Evolutionary conservation across 2,329 filamentous ascomycete species (phyloP).

Genomic region (Alternaria longipes): DNA sequence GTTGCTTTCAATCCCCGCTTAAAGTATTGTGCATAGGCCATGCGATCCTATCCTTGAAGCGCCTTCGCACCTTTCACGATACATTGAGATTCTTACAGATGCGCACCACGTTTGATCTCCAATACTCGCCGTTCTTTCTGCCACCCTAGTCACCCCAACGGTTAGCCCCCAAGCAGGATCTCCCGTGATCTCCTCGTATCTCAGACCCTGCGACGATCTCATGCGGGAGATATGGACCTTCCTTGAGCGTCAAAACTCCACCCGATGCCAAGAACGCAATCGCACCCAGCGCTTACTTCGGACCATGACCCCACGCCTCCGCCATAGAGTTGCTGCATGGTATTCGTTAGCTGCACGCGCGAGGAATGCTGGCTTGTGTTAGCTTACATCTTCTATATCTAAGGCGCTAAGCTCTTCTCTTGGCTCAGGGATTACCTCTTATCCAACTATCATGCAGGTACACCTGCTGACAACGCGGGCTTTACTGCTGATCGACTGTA

Average conservation of each 20-base stretch:
- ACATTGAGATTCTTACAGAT: background rate
- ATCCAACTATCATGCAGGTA: slow-evolving; percentile 6
- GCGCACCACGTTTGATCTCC: background rate
- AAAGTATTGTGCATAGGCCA: background rate
- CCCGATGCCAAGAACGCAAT: slow-evolving; percentile 14
- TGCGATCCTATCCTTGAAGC: too few relatives aligned
- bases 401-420: background rate
- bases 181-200: slow-evolving; percentile 19
- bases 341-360: slow-evolving; percentile 8
- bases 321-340: slow-evolving; percentile 10
- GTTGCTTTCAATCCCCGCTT: background rate
- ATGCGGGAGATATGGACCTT: slow-evolving; percentile 10
- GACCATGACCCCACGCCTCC: slow-evolving; percentile 3
- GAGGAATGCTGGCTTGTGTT: background rate
- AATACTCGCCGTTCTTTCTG: background rate
- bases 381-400: slow-evolving; percentile 7
- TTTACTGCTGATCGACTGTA: background rate
- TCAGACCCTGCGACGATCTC: slow-evolving; percentile 19
- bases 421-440: background rate
- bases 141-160: background rate
- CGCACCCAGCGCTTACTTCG: slow-evolving; percentile 14
- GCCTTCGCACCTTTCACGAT: background rate
- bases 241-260: slow-evolving; percentile 15
- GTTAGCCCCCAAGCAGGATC: slow-evolving; percentile 5
- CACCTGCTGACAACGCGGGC: background rate